Evolutionary conservation across 1,284 basidiomycete species (phyloP), one percentile per base, ranked within the genome.

Genomic region (Ustilago loliicola): DNA sequence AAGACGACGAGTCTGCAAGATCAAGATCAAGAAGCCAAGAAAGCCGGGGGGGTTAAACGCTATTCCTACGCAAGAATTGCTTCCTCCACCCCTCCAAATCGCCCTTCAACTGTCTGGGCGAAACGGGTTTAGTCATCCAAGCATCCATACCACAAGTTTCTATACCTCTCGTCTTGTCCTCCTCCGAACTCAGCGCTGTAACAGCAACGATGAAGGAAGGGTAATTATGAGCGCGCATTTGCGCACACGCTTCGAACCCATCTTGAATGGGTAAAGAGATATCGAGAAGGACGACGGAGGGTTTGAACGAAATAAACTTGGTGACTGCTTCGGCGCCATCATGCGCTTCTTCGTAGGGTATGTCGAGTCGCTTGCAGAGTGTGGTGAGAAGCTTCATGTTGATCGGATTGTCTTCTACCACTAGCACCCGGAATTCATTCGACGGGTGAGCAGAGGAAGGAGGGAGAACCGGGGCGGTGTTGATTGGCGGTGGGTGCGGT

Each of bases 391-490:
- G 68, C 25, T 47, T 52, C 72, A 83, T 76, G 70, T 83, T 83
- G 61, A 82, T 72, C 25, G 79, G 79, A 47, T 83, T 83, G 73
- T 83, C 82, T 59, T 83, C 82, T 8, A 83, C 82, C 13, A 81
- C 66, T 0, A 83, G 72, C 3, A 81, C 79, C 17, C 68, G 56
- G 58, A 82, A 83, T 51, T 73, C 79, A 34, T 76, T 64, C 13
- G 62, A 42, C 25, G 27, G 21, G 27, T 38, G 34, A 0, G 48
- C 7, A 17, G 58, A 3, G 25, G 36, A n/a, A n/a, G n/a, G n/a
- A n/a, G n/a, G n/a, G n/a, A n/a, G n/a, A n/a, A n/a, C n/a, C n/a
- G n/a, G 25, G n/a, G 38, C n/a, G 8, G 63, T 75, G 55, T 60
- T 30, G 59, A 65, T 66, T 27, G 57, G 61, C 34, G 52, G 29